phyloP scores from a whole-genome alignment of 495 filamentous ascomycete genomes.

The Daldinia bambusicola region DNA sequence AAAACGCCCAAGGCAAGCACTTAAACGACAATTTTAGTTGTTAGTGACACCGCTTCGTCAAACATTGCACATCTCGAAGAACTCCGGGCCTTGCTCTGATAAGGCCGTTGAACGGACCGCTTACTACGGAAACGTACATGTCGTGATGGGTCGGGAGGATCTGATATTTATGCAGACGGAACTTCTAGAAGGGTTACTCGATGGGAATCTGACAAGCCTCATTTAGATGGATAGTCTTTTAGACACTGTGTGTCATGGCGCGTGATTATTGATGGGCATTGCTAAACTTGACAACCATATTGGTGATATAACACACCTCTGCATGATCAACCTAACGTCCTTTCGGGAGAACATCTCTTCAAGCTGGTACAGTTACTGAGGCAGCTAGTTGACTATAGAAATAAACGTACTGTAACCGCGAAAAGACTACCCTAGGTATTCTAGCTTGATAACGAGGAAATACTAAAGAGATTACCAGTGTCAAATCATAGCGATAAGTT shows the following conservation, averaged over 20 bases:
- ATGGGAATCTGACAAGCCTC: conserved; percentile 15
- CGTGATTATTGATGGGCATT: not conserved
- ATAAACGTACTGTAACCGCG: not conserved
- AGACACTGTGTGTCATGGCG: conserved; percentile 12
- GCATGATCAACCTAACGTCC: too few species aligned
- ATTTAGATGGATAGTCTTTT: conserved; percentile 10
- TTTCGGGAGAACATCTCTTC: too few species aligned
- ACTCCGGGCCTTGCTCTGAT: conserved; percentile 4
- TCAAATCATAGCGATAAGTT: not conserved
- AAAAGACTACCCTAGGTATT: not conserved
- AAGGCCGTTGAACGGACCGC: conserved; percentile 3
- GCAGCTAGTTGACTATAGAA: too few species aligned
- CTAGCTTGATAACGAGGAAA: not conserved
- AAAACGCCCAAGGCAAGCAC: not conserved
- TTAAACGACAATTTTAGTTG: not conserved
- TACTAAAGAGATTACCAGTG: not conserved
- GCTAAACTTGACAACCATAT: not conserved
- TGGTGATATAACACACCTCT: too few species aligned
- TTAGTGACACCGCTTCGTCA: not conserved
- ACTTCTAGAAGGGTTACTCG: conserved; percentile 32
- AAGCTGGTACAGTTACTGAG: too few species aligned
- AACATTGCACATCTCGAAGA: conserved; percentile 3
- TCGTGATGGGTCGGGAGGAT: conserved; percentile 39
- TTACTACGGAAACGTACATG: conserved; percentile 15
- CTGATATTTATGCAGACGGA: conserved; percentile 26